Evolutionary conservation across 371 early-diverging fungal species (phyloP).

Genomic region (Haplosporangium sp.): DNA sequence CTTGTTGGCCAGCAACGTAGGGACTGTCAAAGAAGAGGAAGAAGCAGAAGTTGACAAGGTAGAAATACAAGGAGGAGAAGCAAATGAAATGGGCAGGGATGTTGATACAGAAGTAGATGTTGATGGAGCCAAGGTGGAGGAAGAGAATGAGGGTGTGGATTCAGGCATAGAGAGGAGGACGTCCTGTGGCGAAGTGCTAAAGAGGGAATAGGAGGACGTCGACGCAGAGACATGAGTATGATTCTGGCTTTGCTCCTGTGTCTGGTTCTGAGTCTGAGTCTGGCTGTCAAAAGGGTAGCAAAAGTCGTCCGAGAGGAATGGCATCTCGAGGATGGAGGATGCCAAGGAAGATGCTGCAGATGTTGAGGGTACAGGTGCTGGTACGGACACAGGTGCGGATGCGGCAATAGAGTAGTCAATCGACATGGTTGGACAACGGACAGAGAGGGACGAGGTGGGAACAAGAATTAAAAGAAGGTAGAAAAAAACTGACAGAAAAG

Average conservation of each 20-base stretch:
- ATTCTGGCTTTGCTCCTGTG: background rate
- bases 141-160: background rate
- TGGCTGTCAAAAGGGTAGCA: conserved; percentile 14
- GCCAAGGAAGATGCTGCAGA: conserved; percentile 2
- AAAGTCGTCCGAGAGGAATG: conserved; percentile 63
- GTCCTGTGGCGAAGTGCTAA: conserved; percentile 26
- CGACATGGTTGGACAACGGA: background rate
- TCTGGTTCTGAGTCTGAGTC: background rate
- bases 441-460: too few relatives aligned
- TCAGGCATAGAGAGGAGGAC: conserved; percentile 8
- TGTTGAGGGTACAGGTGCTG: background rate
- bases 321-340: conserved; percentile 65
- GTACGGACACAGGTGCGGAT: background rate
- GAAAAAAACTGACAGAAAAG: background rate
- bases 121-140: background rate
- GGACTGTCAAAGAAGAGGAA: background rate
- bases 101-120: conserved; percentile 2
- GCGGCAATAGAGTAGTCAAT: conserved; percentile 7
- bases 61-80: background rate
- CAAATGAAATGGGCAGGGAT: background rate
- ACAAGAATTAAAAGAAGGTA: background rate
- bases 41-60: background rate
- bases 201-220: conserved; percentile 11
- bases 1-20: conserved; percentile 48
- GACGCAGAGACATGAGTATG: background rate